These are phyloP conservation scores for Candolleomyces aberdarensis DNA, from an alignment of 768 basidiomycete genomes.

Conservation along the genomic window DNA sequence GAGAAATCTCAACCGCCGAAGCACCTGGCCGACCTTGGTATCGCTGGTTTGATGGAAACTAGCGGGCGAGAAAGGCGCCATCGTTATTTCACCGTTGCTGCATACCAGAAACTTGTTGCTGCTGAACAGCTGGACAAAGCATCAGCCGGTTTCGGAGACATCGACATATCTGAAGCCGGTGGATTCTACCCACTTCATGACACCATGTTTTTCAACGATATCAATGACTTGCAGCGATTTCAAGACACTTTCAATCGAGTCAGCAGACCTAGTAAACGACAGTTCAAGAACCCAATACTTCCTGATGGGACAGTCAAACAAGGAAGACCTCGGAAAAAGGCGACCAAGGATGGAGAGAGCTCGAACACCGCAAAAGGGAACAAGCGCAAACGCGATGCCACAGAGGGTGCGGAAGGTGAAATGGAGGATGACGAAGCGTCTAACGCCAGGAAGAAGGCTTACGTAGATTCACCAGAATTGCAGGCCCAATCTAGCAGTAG, in stretches of 20 bases:
- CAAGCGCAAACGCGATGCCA: constrained; percentile 3
- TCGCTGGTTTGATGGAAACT: constrained; percentile 75
- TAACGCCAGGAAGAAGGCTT: neutral
- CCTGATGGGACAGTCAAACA: constrained; percentile 53
- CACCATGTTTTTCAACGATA: constrained; percentile 53
- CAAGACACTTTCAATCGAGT: constrained; percentile 48
- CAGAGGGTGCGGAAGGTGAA: neutral
- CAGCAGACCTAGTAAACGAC: constrained; percentile 28
- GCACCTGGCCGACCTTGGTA: constrained; percentile 70
- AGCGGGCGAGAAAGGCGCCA: constrained; percentile 83
- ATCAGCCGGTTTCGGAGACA: constrained; percentile 37
- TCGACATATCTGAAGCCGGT: constrained; percentile 50
- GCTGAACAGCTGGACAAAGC: constrained; percentile 62
- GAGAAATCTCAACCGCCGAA: constrained; percentile 61
- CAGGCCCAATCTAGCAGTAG: neutral
- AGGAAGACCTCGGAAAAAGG: constrained; percentile 51
- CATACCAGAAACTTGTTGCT: constrained; percentile 61
- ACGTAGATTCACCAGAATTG: neutral
- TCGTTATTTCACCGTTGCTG: constrained; percentile 74
- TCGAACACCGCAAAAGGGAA: neutral
- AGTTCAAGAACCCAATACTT: constrained; percentile 44
- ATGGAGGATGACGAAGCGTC: neutral
- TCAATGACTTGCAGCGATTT: constrained; percentile 37
- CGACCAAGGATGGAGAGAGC: constrained; percentile 10
- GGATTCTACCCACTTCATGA: constrained; percentile 47